Evolutionary conservation across 345 rosid species (phyloP), one percentile per base, ranked within the genome.

Genomic region (Raphanus sativus): DNA sequence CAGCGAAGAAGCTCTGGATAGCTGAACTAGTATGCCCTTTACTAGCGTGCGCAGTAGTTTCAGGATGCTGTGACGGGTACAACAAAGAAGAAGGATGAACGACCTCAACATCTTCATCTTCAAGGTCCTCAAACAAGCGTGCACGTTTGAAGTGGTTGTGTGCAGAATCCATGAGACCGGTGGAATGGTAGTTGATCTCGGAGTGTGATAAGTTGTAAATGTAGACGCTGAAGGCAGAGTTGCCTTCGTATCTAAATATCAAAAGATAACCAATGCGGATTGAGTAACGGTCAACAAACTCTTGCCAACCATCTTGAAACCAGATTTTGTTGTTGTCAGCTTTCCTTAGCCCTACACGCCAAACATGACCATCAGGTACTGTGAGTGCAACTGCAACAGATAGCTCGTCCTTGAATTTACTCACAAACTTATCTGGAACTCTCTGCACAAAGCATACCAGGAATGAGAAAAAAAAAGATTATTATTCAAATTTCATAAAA

Each of bases 241-340:
- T 88, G 15, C 97, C 97, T 85, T 91, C 93, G 45, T 93, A 93
- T 91, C 90, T 86, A 86, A 91, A 93, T 61, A 89, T 81, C 82
- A 93, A 76, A 83, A 93, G 83, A 84, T 86, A 92, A 56, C 98
- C 97, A 80, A 86, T 81, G 68, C 87, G 85, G 40, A 93, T 89
- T 55, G 84, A 77, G 82, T 87, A 89, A 30, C 90, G 89, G 65
- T 91, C 93, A 30, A 93, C 86, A 80, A 93, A 91, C 75, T 88
- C 92, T 78, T 86, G 91, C 98, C 97, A 93, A 62, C 90, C 92
- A 59, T 89, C 90, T 75, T 84, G 83, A 75, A 93, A 89, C 98
- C 97, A 93, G 65, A 87, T 76, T 81, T 86, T 91, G 83, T 86
- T 83, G 30, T 89, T 83, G 30, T 89, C 89, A 69, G 77, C 84